Conservation (phyloP, 2,329 filamentous ascomycete genomes). For the Drechslerella dactyloides region DNA sequence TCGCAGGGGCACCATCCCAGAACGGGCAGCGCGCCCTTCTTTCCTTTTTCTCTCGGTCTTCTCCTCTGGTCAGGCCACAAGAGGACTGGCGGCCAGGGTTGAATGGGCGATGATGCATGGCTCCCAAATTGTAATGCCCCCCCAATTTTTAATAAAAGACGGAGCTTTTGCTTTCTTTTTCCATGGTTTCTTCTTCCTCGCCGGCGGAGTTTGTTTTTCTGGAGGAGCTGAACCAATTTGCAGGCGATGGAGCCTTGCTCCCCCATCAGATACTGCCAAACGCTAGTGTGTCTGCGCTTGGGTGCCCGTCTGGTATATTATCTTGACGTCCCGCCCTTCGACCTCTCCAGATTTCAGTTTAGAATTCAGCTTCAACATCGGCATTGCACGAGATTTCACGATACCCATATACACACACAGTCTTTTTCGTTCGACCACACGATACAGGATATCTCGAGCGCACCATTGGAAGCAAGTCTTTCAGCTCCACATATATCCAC, state of each 20-base stretch:
- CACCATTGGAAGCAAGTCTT: slow-evolving; percentile 14
- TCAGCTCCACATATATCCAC: slow-evolving; percentile 18
- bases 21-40: slow-evolving; percentile 24
- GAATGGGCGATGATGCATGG: slow-evolving; percentile 46
- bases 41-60: slow-evolving; percentile 36
- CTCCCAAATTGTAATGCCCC: slow-evolving; percentile 35
- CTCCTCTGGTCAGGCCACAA: slow-evolving; percentile 48
- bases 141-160: slow-evolving; percentile 38
- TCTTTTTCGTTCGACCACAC: slow-evolving; percentile 5
- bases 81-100: slow-evolving; percentile 34
- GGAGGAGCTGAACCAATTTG: slow-evolving; percentile 52
- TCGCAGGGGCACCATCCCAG: slow-evolving; percentile 2
- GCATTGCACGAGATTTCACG: slow-evolving; percentile 43
- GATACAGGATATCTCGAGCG: slow-evolving; percentile 17
- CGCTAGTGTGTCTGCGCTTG: slow-evolving; percentile 22
- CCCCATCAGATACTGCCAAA: slow-evolving; percentile 48
- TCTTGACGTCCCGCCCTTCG: slow-evolving; percentile 50
- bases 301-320: slow-evolving; percentile 20
- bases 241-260: slow-evolving; percentile 38
- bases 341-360: slow-evolving; percentile 35
- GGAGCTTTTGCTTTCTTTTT: slow-evolving; percentile 35
- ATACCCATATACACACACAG: slow-evolving; percentile 24
- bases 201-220: slow-evolving; percentile 36
- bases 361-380: slow-evolving; percentile 37
- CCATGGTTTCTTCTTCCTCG: slow-evolving; percentile 11